These are phyloP conservation scores for Glycine soja DNA, from an alignment of 306 rosid genomes.

Conservation along the genomic window DNA sequence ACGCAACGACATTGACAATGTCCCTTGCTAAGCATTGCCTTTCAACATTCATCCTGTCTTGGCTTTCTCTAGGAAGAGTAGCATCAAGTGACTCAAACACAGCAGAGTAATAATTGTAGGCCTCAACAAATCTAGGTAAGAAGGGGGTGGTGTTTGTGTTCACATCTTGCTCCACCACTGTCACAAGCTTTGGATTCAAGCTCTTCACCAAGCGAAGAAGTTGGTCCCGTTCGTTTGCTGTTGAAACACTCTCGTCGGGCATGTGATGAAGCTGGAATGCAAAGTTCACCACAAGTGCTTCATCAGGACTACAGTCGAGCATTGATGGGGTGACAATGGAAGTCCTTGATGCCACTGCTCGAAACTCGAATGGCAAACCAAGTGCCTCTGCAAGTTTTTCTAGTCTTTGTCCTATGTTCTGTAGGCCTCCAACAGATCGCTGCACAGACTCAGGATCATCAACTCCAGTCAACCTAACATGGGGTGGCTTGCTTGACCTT, in stretches of 20 bases:
- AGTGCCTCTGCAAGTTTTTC: slow-evolving; percentile 79
- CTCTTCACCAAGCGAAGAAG: slow-evolving; percentile 92
- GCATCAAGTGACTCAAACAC: slow-evolving; percentile 89
- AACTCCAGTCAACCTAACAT: slow-evolving; percentile 82
- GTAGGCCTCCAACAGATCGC: slow-evolving; percentile 85
- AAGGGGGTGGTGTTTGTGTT: slow-evolving; percentile 91
- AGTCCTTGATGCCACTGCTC: slow-evolving; percentile 76
- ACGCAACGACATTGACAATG: slow-evolving; percentile 86
- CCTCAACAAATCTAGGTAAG: slow-evolving; percentile 80
- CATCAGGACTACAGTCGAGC: slow-evolving; percentile 76
- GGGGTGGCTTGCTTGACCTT: slow-evolving; percentile 63
- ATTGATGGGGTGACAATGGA: slow-evolving; percentile 72
- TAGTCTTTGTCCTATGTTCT: slow-evolving; percentile 85
- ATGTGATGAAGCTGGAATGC: slow-evolving; percentile 98
- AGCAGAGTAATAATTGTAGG: slow-evolving; percentile 84
- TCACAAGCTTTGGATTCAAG: slow-evolving; percentile 86
- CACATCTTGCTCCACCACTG: slow-evolving; percentile 94
- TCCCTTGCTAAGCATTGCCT: slow-evolving; percentile 95
- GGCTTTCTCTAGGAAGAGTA: slow-evolving; percentile 91
- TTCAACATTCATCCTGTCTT: slow-evolving; percentile 93
- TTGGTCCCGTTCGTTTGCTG: slow-evolving; percentile 80
- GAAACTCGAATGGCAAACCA: slow-evolving; percentile 76
- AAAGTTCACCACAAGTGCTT: slow-evolving; percentile 86
- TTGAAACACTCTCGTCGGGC: slow-evolving; percentile 98
- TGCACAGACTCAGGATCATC: slow-evolving; percentile 97